Evolutionary conservation across 2,329 filamentous ascomycete species (phyloP).

Genomic region (Sporothrix dimorphospora): DNA sequence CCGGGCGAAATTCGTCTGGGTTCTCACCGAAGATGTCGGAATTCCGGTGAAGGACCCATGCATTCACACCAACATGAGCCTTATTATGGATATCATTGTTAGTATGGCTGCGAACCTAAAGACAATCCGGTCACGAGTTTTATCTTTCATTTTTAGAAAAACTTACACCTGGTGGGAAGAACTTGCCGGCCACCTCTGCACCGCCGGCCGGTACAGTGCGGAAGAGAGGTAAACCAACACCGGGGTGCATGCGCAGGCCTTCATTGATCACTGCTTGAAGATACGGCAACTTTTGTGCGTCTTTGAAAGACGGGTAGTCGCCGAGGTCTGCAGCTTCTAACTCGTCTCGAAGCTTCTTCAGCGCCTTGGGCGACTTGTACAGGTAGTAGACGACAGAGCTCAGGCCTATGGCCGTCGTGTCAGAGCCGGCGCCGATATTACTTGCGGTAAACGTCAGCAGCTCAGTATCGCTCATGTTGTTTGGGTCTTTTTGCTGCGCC

Average conservation of each 20-base stretch:
- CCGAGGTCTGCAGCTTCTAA: conserved; percentile 8
- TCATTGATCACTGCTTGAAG: conserved; percentile 9
- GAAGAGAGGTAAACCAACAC: conserved; percentile 4
- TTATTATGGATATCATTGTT: background rate
- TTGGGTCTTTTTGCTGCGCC: background rate
- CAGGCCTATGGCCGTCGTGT: conserved; percentile 2
- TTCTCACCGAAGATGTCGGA: background rate
- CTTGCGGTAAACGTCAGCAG: conserved; percentile 1
- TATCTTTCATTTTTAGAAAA: no score
- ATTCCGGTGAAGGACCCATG: conserved; percentile 7
- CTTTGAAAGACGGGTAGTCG: conserved; percentile 7
- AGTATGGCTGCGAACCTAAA: background rate
- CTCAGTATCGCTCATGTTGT: background rate
- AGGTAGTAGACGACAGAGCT: conserved; percentile 4
- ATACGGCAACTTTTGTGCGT: conserved; percentile 15
- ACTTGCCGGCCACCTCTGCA: background rate
- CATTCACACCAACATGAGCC: conserved; percentile 4
- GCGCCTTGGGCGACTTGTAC: background rate
- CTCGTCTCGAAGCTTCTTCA: conserved; percentile 2
- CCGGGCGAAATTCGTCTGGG: background rate
- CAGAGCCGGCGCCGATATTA: background rate
- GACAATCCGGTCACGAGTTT: no score
- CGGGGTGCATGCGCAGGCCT: conserved; percentile 14
- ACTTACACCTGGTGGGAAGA: conserved; percentile 1
- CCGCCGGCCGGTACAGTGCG: background rate